Evolutionary conservation across 768 basidiomycete species (phyloP), one percentile per base, ranked within the genome.

Genomic region (Saitozyma sp.): DNA sequence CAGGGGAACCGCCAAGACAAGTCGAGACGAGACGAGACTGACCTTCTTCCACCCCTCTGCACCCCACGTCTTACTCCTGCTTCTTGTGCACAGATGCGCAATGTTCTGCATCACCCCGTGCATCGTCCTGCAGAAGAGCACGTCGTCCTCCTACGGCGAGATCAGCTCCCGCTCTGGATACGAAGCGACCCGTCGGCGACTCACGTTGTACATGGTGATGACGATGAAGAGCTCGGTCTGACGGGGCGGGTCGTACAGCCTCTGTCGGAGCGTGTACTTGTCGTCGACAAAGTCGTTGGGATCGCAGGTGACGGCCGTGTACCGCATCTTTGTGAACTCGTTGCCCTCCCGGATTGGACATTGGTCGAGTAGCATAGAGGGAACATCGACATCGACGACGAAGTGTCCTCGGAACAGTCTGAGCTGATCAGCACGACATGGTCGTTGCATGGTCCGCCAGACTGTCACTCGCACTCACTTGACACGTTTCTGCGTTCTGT

Each of bases 41-140:
- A 79, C 80, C 84, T 96, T 97, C 83, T 97, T 94, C 95, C 95
- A 98, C 1, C 92, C 92, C 0, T 96, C 93, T 77, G 89, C 89
- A 0, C 93, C 94, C 95, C 95, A 98, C 5, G 90, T 96, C 83
- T 91, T 93, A 69, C 88, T 89, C 53, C 90, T 83, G 50, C 89
- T 88, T 19, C 94, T 83, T 67, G 88, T 90, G 74, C 90, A 92
- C 63, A 97, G 78, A 78, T 95, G 91, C 6, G 87, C 88, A 50
- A 97, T 84, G 70, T 97, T 97, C 84, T 90, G 92, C 79, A 96
- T 91, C 7, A 97, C 90, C 55, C 94, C 94, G 73, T 95, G 90
- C 90, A 97, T 93, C 0, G 94, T 91, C 48, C 93, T 81, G 57
- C 78, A 76, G 80, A 97, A 97, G 7, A 98, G 83, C 71, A 88